Percentiles rank a stretch among this genome's conserved stretches.
phyloP scores from a whole-genome alignment of 257 asterid genomes.

The Fraxinus excelsior region DNA sequence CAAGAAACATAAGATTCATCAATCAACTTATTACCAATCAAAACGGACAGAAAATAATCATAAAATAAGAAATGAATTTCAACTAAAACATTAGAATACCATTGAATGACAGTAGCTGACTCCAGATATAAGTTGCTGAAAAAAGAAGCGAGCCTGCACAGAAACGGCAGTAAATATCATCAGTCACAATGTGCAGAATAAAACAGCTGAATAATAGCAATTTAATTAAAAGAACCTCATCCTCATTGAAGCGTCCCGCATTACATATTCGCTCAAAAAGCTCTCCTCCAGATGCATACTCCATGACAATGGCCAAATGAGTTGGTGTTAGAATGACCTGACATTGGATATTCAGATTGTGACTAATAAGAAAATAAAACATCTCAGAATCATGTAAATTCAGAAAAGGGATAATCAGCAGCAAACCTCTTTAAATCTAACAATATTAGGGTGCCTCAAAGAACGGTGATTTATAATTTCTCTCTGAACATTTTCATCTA shows the following conservation, averaged over 20 bases:
- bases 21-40: slow-evolving; percentile 8
- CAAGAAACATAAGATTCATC: slow-evolving; percentile 28
- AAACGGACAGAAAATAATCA: neutral
- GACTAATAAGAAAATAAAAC: slow-evolving; percentile 2
- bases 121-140: slow-evolving; percentile 93
- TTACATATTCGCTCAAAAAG: slow-evolving; percentile 80
- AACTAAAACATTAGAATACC: slow-evolving; percentile 40
- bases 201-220: slow-evolving; percentile 7
- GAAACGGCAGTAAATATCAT: neutral
- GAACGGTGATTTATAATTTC: slow-evolving; percentile 92
- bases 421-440: slow-evolving; percentile 79
- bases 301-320: slow-evolving; percentile 94
- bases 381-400: neutral
- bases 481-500: slow-evolving; percentile 86
- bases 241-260: slow-evolving; percentile 90
- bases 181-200: neutral
- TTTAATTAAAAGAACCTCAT: slow-evolving; percentile 55
- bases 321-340: slow-evolving; percentile 88
- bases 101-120: slow-evolving; percentile 91
- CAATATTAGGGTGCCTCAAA: slow-evolving; percentile 84
- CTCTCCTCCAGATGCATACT: slow-evolving; percentile 96
- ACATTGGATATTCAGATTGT: slow-evolving; percentile 9
- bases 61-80: slow-evolving; percentile 2
- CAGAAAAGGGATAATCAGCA: slow-evolving; percentile 3
- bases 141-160: slow-evolving; percentile 85